Base-by-base conservation (phyloP, 495 filamentous ascomycete genomes). In the Aspergillus kassunensis region DNA sequence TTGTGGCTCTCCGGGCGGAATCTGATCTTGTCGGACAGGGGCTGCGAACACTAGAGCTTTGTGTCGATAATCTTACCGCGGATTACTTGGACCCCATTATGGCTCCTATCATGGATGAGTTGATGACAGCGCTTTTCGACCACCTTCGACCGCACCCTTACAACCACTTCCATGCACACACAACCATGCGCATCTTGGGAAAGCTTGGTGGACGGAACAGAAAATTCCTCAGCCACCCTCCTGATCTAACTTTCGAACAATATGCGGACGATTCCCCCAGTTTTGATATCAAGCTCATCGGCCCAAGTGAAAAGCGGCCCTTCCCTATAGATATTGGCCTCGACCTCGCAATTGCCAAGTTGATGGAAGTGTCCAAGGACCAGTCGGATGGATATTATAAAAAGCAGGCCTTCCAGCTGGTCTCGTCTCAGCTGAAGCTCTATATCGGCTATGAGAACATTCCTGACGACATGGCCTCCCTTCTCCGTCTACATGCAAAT, bases 11-110 rank as follows among this genome's bases (percentile, higher is more conserved):
- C 27, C 82, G 91, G 35, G 90, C 90, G 29, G 91, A 92, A 19
- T 90, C 89, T 0, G 95, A 99, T 36, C 79, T 99, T 40, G 91
- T 97, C 15, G 90, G 89, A 1, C 95, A 99, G 65, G 95, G 95
- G 0, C 77, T 99, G 3, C 78, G 95, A 19, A 99, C 95, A 0
- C 74, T 99, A 13, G 95, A 99, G 62, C 79, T 99, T 13, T 99
- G 95, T 61, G 95, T 99, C 20, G 95, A 99, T 55, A 99, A 99
- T 59, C 78, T 99, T 1, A 99, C 95, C 0, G 91, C 93, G 0
- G 95, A 99, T 58, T 99, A 99, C 61, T 66, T 99, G 25, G 95
- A 99, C 58, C 95, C 95, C 0, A 99, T 99, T 49, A 99, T 99
- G 93, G 90, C 91, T 6, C 95, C 95, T 2, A 93, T 96, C 37